Evolutionary conservation across 2,329 filamentous ascomycete species (phyloP), one percentile per base, ranked within the genome.

Genomic region (Aspergillus candidus): DNA sequence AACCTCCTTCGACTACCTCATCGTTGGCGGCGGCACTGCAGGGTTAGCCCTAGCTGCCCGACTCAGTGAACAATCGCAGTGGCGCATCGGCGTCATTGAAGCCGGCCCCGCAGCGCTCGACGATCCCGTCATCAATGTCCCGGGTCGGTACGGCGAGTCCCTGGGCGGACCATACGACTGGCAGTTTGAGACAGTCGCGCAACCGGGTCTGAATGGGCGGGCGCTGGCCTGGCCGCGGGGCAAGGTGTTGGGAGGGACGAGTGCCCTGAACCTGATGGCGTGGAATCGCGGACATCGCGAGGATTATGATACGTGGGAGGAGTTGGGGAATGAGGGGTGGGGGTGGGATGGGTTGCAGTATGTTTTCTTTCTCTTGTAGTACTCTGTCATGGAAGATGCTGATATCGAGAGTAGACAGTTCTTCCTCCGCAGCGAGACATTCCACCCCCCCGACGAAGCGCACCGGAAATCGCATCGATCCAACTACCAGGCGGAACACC

Each of bases 1-100:
- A 3, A 44, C 38, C n/a, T 11, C 35, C 7, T 40, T 54, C 40
- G 37, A 50, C 29, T 44, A 53, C 42, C 43, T 77, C 31, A 55
- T 79, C 46, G 57, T 77, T 32, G 75, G 76, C 27, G 76, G 76
- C 30, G 76, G 75, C 7, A 77, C 72, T 1, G 72, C 73, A 2
- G 76, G 75, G 2, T 60, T 78, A 8, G 67, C 63, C 2, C 60
- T 78, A 76, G 4, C 46, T 7, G 39, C 38, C 5, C 48, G 50
- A 11, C 46, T 51, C 4, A 69, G 71, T 1, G 71, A 75, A 46
- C 56, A 72, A 40, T 48, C 67, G 34, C 41, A 60, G 30, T 45
- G 72, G 46, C 57, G 58, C 4, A 65, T 79, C n/a, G 67, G 65
- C 6, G 68, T 74, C 0, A 58, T 75, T 14, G 72, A 75, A 54